Evolutionary conservation across 2,329 filamentous ascomycete genomes (phyloP).

Genomic region (Xylariaceae sp.): DNA sequence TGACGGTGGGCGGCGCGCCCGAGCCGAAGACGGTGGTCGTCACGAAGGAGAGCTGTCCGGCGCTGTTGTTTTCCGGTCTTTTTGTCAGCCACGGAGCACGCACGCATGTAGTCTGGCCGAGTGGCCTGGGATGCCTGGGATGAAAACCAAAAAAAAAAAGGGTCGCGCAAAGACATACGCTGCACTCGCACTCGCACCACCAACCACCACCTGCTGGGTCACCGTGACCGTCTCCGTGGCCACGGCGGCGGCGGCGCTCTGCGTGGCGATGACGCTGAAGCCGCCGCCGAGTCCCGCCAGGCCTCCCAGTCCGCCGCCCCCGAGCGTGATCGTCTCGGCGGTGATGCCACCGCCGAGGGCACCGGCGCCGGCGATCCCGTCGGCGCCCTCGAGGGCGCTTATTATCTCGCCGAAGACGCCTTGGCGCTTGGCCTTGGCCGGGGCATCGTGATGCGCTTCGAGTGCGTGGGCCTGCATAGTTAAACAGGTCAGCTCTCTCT

Average conservation of each 20-base stretch:
- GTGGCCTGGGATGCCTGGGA: no score
- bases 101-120: no score
- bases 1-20: slow-evolving; percentile 21
- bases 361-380: slow-evolving; percentile 5
- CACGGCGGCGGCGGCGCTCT: slow-evolving; percentile 17
- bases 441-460: slow-evolving; percentile 12
- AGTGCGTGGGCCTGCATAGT: slow-evolving; percentile 13
- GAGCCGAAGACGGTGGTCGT: slow-evolving; percentile 25
- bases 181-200: slow-evolving; percentile 7
- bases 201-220: slow-evolving; percentile 9
- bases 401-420: slow-evolving; percentile 19
- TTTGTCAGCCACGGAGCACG: background rate
- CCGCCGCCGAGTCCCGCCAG: no score
- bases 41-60: slow-evolving; percentile 27
- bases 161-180: no score
- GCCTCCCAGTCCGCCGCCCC: slow-evolving; percentile 30
- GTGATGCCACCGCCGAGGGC: slow-evolving; percentile 16
- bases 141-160: no score
- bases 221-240: slow-evolving; percentile 19
- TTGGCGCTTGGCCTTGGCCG: slow-evolving; percentile 17
- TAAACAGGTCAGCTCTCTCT: slow-evolving; percentile 4
- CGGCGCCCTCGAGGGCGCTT: slow-evolving; percentile 4
- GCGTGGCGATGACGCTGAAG: slow-evolving; percentile 19
- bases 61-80: slow-evolving; percentile 1
- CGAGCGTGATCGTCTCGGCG: slow-evolving; percentile 26